A percentile compares a stretch with the other conserved stretches of the same genome.
Evolutionary conservation across 2,329 filamentous ascomycete genomes (phyloP).

Genomic region (Tolypocladium pustulatum): DNA sequence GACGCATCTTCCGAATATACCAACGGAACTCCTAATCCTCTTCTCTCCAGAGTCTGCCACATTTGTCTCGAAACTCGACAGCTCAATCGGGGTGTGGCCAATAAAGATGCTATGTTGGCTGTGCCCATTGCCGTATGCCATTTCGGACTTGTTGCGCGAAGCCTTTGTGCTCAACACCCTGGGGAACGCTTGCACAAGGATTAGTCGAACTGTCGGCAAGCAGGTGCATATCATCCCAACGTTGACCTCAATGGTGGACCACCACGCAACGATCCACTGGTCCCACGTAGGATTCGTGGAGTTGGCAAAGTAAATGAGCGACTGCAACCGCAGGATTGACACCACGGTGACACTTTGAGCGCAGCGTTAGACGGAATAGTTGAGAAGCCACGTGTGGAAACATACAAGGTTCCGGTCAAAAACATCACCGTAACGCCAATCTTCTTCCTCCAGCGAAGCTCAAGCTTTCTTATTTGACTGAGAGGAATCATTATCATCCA

Average conservation of each 20-base stretch:
- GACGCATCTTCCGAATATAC: no score
- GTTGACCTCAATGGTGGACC: neutral
- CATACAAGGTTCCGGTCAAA: conserved; percentile 1
- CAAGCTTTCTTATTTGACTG: neutral
- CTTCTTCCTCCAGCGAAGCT: conserved; percentile 4
- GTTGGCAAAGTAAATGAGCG: neutral
- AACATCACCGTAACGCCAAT: conserved; percentile 2
- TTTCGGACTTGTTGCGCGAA: neutral
- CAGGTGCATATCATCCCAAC: neutral
- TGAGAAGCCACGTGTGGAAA: neutral
- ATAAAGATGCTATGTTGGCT: neutral
- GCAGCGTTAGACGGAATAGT: neutral
- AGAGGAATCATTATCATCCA: conserved; percentile 3
- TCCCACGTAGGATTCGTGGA: neutral
- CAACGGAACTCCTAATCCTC: neutral
- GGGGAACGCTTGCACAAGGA: neutral
- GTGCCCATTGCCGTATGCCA: neutral
- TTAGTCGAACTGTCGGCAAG: neutral
- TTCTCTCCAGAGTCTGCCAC: neutral
- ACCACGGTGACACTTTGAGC: neutral
- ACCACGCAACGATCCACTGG: neutral
- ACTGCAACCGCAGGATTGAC: neutral
- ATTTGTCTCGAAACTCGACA: neutral
- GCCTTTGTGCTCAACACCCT: neutral
- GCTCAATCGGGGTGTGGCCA: neutral